Evolutionary conservation across 1,139 yeast species (phyloP), one percentile per base, ranked within the genome.

Genomic region (Blastobotrys buckinghamii): DNA sequence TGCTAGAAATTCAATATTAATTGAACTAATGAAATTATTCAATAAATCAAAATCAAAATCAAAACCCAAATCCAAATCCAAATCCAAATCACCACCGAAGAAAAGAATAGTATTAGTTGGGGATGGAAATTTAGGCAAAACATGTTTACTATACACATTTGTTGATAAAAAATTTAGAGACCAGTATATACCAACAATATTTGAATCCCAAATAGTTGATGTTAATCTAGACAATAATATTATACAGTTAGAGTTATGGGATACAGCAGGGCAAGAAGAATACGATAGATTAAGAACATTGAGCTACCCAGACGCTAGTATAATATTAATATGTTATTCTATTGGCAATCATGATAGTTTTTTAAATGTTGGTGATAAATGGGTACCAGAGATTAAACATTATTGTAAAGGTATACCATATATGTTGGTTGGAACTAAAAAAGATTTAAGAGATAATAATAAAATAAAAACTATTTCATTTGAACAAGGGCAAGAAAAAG

Each of bases 41-140:
- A n/a, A n/a, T n/a, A n/a, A n/a, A n/a, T n/a, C n/a, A n/a, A n/a
- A n/a, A n/a, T n/a, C n/a, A n/a, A n/a, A n/a, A n/a, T n/a, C n/a
- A n/a, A n/a, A n/a, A n/a, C n/a, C n/a, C n/a, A n/a, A n/a, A n/a
- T n/a, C n/a, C n/a, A n/a, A n/a, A n/a, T n/a, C n/a, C n/a, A n/a
- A n/a, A n/a, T n/a, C n/a, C n/a, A 15, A 32, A 22, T 22, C 24
- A 33, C 55, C 54, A 39, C 34, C 50, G 16, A 29, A 30, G 30
- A 38, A 38, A 59, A 86, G 86, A 60, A 70, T 86, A 41, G 94
- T 86, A 41, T 84, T 86, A 38, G 89, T 86, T 13, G 95, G 95
- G n/a, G 95, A 86, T 65, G 95, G 94, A 39, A 92, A 90, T 1
- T 84, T 94, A 66, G 95, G 95, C 12, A 85, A 85, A 63, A 85